Percentiles rank a stretch among this genome's conserved stretches.
phyloP scores from a whole-genome alignment of 441 rosid genomes.

The Adansonia gregorii region DNA sequence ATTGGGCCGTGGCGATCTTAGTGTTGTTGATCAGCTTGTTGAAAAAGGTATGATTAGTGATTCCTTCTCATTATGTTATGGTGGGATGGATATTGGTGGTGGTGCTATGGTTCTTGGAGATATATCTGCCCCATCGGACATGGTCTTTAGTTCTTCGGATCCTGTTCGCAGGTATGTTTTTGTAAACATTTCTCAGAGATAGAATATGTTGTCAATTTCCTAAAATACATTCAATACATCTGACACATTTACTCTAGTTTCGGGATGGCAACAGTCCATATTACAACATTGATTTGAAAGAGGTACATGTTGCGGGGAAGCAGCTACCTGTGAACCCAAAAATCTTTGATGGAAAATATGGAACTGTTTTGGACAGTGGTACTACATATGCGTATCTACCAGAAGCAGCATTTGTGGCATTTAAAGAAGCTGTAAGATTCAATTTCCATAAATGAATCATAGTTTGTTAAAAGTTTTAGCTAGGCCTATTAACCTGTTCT shows the following conservation, averaged over 20 bases:
- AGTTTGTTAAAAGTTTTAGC: background rate
- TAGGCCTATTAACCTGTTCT: constrained; percentile 8
- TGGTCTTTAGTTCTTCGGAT: constrained; percentile 71
- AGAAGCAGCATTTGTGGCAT: constrained; percentile 69
- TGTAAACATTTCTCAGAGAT: constrained; percentile 33
- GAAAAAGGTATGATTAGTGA: constrained; percentile 74
- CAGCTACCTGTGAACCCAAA: constrained; percentile 57
- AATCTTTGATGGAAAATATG: constrained; percentile 78
- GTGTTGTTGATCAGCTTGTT: constrained; percentile 87
- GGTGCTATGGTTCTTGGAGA: constrained; percentile 97
- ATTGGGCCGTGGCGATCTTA: constrained; percentile 84
- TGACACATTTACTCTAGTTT: constrained; percentile 96
- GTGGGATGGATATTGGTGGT: constrained; percentile 93
- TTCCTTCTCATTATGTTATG: constrained; percentile 88
- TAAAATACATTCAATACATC: constrained; percentile 61
- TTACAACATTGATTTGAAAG: constrained; percentile 94
- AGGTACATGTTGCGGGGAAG: constrained; percentile 88
- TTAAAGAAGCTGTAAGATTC: constrained; percentile 76
- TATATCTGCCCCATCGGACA: constrained; percentile 65
- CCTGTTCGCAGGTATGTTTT: constrained; percentile 82
- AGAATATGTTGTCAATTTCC: constrained; percentile 42
- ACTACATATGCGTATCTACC: constrained; percentile 95
- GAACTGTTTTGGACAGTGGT: constrained; percentile 89
- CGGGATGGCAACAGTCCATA: constrained; percentile 98
- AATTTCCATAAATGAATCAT: constrained; percentile 18